Conservation (phyloP, 75 land plant species). For the Larix kaempferi region DNA sequence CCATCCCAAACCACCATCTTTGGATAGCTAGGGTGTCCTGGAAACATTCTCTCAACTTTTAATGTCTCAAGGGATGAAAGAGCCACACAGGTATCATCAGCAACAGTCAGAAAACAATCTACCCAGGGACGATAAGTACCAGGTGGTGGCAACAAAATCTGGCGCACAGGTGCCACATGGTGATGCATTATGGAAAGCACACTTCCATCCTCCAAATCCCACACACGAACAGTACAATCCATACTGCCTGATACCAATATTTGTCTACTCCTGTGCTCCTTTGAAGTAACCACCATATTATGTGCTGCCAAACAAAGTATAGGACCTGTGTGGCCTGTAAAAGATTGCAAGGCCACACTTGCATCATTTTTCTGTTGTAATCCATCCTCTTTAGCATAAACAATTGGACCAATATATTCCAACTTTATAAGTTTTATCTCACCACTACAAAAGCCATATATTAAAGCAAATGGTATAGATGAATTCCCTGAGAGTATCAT, state of each 20-base stretch:
- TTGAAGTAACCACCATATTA: conserved; percentile 19
- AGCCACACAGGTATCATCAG: conserved; percentile 73
- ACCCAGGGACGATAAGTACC: conserved; percentile 61
- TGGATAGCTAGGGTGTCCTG: conserved; percentile 69
- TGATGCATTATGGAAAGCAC: conserved; percentile 70
- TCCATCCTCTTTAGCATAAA: conserved; percentile 1
- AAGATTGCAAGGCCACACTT: conserved; percentile 17
- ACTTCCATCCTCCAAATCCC: conserved; percentile 68
- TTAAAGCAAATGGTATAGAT: conserved; percentile 49
- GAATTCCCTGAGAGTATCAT: conserved; percentile 56
- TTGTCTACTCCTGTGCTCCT: conserved; percentile 11
- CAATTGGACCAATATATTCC: conserved; percentile 7
- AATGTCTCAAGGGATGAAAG: conserved; percentile 76
- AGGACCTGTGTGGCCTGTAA: conserved; percentile 62
- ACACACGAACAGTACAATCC: conserved; percentile 77
- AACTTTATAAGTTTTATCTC: conserved; percentile 48
- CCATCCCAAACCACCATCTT: conserved; percentile 75
- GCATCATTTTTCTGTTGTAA: conserved; percentile 9
- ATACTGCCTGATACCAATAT: conserved; percentile 74
- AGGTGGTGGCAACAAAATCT: conserved; percentile 66
- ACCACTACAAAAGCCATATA: conserved; percentile 75
- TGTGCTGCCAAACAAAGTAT: conserved; percentile 79
- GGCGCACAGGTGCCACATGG: conserved; percentile 79
- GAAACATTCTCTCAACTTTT: conserved; percentile 82
- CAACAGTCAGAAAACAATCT: conserved; percentile 77